phyloP scores from a whole-genome alignment of 73 alveolate species.

The Symbiodinium natans region DNA sequence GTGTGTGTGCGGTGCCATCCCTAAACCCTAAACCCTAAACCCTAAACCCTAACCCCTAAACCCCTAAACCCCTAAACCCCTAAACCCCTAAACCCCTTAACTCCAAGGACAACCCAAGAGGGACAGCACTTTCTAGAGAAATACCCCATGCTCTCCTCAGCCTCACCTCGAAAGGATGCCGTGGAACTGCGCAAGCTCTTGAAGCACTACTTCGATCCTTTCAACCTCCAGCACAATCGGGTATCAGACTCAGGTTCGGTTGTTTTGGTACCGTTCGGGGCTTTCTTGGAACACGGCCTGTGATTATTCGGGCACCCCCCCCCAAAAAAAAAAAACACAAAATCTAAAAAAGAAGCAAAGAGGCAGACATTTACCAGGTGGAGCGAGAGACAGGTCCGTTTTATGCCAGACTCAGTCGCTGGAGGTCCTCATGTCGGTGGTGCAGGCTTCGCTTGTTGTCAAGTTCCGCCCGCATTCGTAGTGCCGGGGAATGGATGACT shows the following conservation, averaged over 20 bases:
- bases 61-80: too few species aligned
- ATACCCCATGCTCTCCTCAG: too few species aligned
- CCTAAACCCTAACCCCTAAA: too few species aligned
- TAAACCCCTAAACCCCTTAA: too few species aligned
- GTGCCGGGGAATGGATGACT: background rate
- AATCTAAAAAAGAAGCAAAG: too few species aligned
- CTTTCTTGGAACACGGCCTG: background rate
- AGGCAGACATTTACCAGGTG: too few species aligned
- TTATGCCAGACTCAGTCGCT: background rate
- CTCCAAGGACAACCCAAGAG: too few species aligned
- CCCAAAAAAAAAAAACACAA: too few species aligned
- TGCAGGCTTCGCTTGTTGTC: background rate
- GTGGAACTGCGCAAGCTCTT: conserved; percentile 27
- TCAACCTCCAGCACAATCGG: conserved; percentile 81
- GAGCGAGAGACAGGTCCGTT: background rate
- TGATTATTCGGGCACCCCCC: too few species aligned
- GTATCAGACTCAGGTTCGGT: background rate
- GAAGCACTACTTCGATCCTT: conserved; percentile 54
- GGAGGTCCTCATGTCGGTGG: conserved; percentile 10
- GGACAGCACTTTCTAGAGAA: too few species aligned
- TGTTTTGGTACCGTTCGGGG: background rate
- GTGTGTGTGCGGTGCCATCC: too few species aligned
- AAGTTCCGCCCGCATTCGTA: background rate
- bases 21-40: too few species aligned
- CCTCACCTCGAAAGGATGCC: conserved; percentile 16